Percentiles rank a stretch among this genome's conserved stretches.
These are phyloP conservation scores for Coniosporium apollinis DNA, from an alignment of 495 filamentous ascomycete species.

Conservation along the genomic window DNA sequence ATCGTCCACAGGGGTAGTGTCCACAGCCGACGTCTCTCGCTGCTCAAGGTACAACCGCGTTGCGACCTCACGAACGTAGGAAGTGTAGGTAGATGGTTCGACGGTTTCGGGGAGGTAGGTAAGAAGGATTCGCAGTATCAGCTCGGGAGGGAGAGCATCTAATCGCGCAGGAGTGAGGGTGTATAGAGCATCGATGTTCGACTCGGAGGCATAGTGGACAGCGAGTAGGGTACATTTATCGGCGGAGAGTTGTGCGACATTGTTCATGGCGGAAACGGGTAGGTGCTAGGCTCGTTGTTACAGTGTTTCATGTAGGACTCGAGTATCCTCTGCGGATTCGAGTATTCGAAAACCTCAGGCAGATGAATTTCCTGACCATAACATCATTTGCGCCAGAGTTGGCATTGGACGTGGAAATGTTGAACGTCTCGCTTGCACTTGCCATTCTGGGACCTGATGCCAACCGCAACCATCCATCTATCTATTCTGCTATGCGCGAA, in stretches of 20 bases:
- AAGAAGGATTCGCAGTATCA: conserved; percentile 63
- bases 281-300: no score
- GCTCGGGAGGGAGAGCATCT: conserved; percentile 43
- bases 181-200: conserved; percentile 44
- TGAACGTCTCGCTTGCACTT: no score
- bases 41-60: conserved; percentile 15
- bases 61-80: conserved; percentile 39
- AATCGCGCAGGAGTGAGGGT: conserved; percentile 41
- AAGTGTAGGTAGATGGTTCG: conserved; percentile 45
- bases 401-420: no score
- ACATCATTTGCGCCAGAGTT: no score
- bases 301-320: no score
- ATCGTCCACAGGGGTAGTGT: conserved; percentile 41
- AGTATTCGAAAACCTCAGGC: no score
- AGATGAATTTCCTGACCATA: no score
- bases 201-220: conserved; percentile 37
- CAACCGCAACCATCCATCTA: no score
- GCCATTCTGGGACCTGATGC: no score
- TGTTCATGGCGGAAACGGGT: no score
- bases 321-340: no score
- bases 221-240: conserved; percentile 49
- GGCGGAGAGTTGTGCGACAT: conserved; percentile 28
- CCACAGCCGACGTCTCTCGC: conserved; percentile 27
- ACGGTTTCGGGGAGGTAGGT: conserved; percentile 70
- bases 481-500: no score